A percentile compares a stretch with the other conserved stretches of the same genome.
These are phyloP conservation scores for Polygonum aviculare DNA, from an alignment of 148 eudicot species.

Conservation along the genomic window DNA sequence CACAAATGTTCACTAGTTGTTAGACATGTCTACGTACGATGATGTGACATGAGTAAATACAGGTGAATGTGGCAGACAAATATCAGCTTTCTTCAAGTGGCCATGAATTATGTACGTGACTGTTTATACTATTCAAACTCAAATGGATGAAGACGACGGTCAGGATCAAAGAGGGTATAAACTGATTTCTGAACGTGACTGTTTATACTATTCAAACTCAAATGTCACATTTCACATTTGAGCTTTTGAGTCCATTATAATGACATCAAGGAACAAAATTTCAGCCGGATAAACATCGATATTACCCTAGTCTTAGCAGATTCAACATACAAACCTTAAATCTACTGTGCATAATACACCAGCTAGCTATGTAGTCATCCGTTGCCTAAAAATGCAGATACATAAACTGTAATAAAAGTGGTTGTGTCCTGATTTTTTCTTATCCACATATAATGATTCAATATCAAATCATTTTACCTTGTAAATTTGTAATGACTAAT, in stretches of 20 bases:
- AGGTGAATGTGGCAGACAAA: constrained; percentile 3
- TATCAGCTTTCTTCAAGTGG: background rate
- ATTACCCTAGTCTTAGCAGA: background rate
- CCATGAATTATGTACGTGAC: background rate
- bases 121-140: too few species aligned
- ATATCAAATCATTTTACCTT: background rate
- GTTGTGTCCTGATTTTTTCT: background rate
- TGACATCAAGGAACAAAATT: too few species aligned
- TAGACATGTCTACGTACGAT: background rate
- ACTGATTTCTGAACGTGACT: too few species aligned
- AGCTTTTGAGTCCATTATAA: too few species aligned
- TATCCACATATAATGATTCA: background rate
- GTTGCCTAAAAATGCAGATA: too few species aligned
- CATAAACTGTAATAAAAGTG: background rate
- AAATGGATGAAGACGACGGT: too few species aligned
- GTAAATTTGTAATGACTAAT: background rate
- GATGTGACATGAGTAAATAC: too few species aligned
- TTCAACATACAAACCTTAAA: background rate
- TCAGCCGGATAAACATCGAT: too few species aligned
- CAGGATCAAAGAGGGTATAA: too few species aligned
- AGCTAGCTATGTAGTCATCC: background rate
- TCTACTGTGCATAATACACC: background rate
- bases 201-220: too few species aligned
- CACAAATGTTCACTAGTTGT: background rate
- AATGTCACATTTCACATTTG: too few species aligned